Percentiles rank a stretch among this genome's conserved stretches.
Evolutionary conservation across 495 filamentous ascomycete species (phyloP).

Genomic region (Aspergillus nanangensis): DNA sequence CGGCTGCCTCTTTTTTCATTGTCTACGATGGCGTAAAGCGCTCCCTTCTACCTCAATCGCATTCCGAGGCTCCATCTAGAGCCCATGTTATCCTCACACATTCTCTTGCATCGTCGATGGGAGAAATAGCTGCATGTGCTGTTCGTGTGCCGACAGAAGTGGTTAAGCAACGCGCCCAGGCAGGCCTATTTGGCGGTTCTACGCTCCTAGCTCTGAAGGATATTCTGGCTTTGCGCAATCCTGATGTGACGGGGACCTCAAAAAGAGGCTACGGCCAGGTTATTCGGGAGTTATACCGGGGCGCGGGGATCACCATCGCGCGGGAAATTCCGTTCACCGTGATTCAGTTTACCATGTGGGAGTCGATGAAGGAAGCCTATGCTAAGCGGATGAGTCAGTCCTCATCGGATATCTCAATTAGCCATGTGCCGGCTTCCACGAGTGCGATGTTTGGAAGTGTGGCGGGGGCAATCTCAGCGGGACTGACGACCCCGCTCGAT

Average conservation of each 20-base stretch:
- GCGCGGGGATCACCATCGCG: constrained; percentile 86
- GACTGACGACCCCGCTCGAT: constrained; percentile 87
- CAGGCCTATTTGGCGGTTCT: constrained; percentile 59
- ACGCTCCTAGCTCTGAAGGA: constrained; percentile 53
- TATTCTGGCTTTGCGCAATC: constrained; percentile 56
- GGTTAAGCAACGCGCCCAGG: constrained; percentile 93
- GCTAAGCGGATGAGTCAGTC: constrained; percentile 26
- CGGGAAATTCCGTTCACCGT: constrained; percentile 96
- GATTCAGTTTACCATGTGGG: constrained; percentile 96
- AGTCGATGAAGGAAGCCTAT: constrained; percentile 70
- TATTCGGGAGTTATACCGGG: constrained; percentile 81
- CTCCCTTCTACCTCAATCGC: constrained; percentile 33
- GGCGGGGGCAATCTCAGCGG: constrained; percentile 82
- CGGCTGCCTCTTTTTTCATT: constrained; percentile 97
- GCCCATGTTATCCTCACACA: constrained; percentile 51
- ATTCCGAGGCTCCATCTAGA: constrained; percentile 23
- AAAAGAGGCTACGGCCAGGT: constrained; percentile 51
- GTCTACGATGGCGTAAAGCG: constrained; percentile 85
- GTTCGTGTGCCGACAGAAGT: constrained; percentile 95
- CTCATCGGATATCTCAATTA: background rate
- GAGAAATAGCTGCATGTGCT: constrained; percentile 89
- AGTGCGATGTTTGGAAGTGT: constrained; percentile 82
- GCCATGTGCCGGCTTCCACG: constrained; percentile 62
- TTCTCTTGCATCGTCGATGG: constrained; percentile 82
- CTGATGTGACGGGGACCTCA: constrained; percentile 24